phyloP scores from a whole-genome alignment of 2,329 filamentous ascomycete genomes.

The Graphiopsis chlorocephala region DNA sequence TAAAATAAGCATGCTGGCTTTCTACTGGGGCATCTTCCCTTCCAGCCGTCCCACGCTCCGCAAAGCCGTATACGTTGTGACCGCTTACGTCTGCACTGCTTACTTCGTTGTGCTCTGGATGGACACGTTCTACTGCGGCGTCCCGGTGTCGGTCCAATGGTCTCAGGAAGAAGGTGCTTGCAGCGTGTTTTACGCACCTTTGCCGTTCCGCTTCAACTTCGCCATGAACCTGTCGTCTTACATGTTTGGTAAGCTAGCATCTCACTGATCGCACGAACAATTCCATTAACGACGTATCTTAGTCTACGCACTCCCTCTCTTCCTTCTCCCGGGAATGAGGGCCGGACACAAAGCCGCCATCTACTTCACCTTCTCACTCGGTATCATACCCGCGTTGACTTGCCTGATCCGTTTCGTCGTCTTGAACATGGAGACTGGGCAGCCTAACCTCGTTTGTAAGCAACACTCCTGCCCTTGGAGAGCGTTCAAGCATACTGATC shows the following conservation, averaged over 20 bases:
- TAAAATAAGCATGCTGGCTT: constrained; percentile 39
- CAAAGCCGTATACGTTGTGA: constrained; percentile 33
- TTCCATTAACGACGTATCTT: accelerated
- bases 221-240: constrained; percentile 37
- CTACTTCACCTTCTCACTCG: constrained; percentile 27
- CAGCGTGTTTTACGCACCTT: constrained; percentile 36
- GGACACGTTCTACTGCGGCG: constrained; percentile 38
- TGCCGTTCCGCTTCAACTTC: constrained; percentile 38
- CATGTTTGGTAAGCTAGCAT: constrained; percentile 27
- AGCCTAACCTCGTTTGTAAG: constrained; percentile 29
- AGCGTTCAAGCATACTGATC: background rate
- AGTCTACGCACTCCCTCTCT: constrained; percentile 37
- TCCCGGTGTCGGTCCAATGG: constrained; percentile 37
- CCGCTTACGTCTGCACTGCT: constrained; percentile 31
- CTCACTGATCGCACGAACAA: background rate
- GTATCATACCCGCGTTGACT: constrained; percentile 28
- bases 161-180: constrained; percentile 38
- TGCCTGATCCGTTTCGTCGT: constrained; percentile 28
- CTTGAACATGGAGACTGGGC: constrained; percentile 27
- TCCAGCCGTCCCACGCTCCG: constrained; percentile 29
- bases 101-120: constrained; percentile 36
- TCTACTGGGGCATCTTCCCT: constrained; percentile 38
- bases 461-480: background rate
- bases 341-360: constrained; percentile 24
- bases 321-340: constrained; percentile 31